Percentiles rank a stretch among this genome's conserved stretches.
These are phyloP conservation scores for Aspergillus felis DNA, from an alignment of 2,329 filamentous ascomycete genomes.

Conservation along the genomic window DNA sequence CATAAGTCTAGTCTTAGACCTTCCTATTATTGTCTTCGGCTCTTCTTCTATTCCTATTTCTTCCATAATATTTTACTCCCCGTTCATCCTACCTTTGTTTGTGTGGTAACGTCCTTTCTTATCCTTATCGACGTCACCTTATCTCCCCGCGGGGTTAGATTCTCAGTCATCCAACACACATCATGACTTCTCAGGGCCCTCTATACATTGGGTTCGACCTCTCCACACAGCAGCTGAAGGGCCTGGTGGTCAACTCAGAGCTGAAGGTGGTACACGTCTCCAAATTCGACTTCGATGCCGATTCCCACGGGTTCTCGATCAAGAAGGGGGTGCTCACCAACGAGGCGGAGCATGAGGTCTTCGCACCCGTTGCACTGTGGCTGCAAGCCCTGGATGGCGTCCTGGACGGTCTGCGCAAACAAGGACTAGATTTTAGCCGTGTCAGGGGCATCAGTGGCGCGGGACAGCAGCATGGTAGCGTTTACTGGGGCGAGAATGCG, in stretches of 20 bases:
- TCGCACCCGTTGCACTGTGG: slow-evolving; percentile 90
- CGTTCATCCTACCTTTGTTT: neutral
- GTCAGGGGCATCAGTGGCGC: slow-evolving; percentile 84
- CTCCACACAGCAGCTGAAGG: slow-evolving; percentile 95
- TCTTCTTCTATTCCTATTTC: neutral
- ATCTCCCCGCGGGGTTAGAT: neutral
- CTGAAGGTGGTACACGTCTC: slow-evolving; percentile 77
- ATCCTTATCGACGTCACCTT: slow-evolving; percentile 3
- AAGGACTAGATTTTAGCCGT: slow-evolving; percentile 66
- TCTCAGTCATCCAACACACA: slow-evolving; percentile 7
- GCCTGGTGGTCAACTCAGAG: slow-evolving; percentile 78
- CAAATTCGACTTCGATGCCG: slow-evolving; percentile 92
- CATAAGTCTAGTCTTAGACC: neutral
- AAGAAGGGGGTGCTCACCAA: slow-evolving; percentile 85
- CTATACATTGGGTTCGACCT: slow-evolving; percentile 92
- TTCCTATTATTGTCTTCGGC: neutral
- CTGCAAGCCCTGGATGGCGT: slow-evolving; percentile 88
- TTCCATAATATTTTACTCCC: neutral
- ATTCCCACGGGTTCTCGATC: slow-evolving; percentile 73
- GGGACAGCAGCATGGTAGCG: slow-evolving; percentile 95
- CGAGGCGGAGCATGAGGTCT: slow-evolving; percentile 79
- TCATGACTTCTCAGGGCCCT: slow-evolving; percentile 48
- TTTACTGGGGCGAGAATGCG: slow-evolving; percentile 79
- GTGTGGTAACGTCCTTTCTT: neutral
- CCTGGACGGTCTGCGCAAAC: slow-evolving; percentile 64